Conservation (phyloP, 148 eudicot genomes). For the Pharnaceum exiguum region DNA sequence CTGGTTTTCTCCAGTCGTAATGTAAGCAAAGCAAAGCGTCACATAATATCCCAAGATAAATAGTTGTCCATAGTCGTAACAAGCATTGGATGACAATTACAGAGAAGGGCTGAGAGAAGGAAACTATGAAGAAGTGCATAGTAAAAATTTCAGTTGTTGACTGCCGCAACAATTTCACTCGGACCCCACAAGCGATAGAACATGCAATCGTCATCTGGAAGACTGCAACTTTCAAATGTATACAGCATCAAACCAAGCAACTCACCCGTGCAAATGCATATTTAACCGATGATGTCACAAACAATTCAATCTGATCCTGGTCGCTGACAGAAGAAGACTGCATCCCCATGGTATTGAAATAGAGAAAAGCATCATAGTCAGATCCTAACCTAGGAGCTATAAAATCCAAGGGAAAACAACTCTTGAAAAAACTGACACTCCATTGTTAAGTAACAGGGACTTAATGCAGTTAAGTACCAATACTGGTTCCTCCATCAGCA, state of each 20-base stretch:
- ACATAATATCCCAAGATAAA: no score
- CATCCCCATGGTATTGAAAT: slow-evolving; percentile 26
- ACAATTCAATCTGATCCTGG: slow-evolving; percentile 80
- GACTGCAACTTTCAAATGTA: neutral
- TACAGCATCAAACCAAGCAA: slow-evolving; percentile 8
- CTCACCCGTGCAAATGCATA: slow-evolving; percentile 82
- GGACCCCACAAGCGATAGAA: slow-evolving; percentile 3
- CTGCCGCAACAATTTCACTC: neutral
- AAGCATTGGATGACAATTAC: no score
- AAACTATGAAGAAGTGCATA: neutral
- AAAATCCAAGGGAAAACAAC: neutral
- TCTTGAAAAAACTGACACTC: neutral
- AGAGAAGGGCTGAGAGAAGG: no score
- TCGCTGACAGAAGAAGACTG: slow-evolving; percentile 45
- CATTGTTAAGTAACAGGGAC: neutral
- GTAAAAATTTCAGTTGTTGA: neutral
- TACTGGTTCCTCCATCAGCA: slow-evolving; percentile 85
- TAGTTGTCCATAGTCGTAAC: no score
- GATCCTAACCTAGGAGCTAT: neutral
- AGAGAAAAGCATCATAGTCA: neutral
- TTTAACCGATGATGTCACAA: slow-evolving; percentile 67
- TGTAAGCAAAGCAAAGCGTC: neutral
- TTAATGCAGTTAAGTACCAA: slow-evolving; percentile 28
- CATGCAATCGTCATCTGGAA: neutral
- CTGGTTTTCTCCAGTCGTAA: slow-evolving; percentile 4